Evolutionary conservation across 495 filamentous ascomycete species (phyloP).

Genomic region (Trichocladium uniseriatum): DNA sequence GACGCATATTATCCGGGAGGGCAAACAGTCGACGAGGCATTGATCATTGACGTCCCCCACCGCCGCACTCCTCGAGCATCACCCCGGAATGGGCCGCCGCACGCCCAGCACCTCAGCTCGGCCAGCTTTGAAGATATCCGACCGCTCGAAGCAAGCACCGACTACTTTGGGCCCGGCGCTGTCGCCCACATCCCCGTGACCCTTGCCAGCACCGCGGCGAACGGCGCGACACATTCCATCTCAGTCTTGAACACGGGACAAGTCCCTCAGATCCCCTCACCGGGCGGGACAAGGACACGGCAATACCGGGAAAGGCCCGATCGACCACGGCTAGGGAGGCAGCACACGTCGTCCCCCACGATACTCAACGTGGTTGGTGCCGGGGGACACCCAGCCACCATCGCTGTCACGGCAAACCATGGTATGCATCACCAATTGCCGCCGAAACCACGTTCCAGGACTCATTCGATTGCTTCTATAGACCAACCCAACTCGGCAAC

Average conservation of each 20-base stretch:
- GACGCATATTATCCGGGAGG: constrained; percentile 85
- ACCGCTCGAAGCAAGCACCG: constrained; percentile 63
- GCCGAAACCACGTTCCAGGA: constrained; percentile 34
- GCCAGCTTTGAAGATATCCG: constrained; percentile 55
- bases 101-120: constrained; percentile 32
- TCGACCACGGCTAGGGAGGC: constrained; percentile 53
- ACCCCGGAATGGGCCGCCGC: constrained; percentile 45
- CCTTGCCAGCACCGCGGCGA: constrained; percentile 20
- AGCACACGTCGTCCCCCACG: constrained; percentile 77
- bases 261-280: constrained; percentile 74
- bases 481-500: constrained; percentile 30
- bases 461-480: constrained; percentile 45
- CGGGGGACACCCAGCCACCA: constrained; percentile 15
- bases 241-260: constrained; percentile 72
- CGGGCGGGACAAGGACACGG: constrained; percentile 55
- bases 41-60: constrained; percentile 77
- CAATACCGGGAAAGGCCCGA: constrained; percentile 33
- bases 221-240: constrained; percentile 49
- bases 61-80: constrained; percentile 80
- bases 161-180: constrained; percentile 89
- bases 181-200: constrained; percentile 36
- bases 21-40: constrained; percentile 80
- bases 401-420: constrained; percentile 17
- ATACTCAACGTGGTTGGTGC: constrained; percentile 35
- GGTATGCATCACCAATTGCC: constrained; percentile 25